A percentile compares a stretch with the other conserved stretches of the same genome.
Evolutionary conservation across 768 basidiomycete genomes (phyloP).

Genomic region (Naganishia kalamii): DNA sequence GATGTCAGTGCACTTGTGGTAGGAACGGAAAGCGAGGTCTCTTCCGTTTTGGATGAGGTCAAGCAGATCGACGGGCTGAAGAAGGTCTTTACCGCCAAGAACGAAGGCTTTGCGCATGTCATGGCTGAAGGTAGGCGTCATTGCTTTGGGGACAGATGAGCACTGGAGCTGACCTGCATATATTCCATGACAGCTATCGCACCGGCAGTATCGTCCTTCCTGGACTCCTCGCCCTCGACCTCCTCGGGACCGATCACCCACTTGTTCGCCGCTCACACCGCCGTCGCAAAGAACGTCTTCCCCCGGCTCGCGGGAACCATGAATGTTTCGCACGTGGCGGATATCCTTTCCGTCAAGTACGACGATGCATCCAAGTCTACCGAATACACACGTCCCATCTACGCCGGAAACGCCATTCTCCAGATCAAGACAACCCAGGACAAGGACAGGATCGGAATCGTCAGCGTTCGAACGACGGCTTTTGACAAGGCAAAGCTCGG

Average conservation of each 20-base stretch:
- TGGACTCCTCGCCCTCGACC: constrained; percentile 52
- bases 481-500: constrained; percentile 62
- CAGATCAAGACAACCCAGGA: constrained; percentile 70
- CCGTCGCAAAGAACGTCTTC: constrained; percentile 82
- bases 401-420: constrained; percentile 94
- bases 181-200: constrained; percentile 65
- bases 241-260: constrained; percentile 62
- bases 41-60: constrained; percentile 61
- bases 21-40: constrained; percentile 52
- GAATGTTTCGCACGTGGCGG: constrained; percentile 84
- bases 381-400: constrained; percentile 87
- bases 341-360: constrained; percentile 73
- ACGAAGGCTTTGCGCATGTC: constrained; percentile 35
- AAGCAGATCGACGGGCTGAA: constrained; percentile 55
- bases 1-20: constrained; percentile 55
- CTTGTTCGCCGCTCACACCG: constrained; percentile 84
- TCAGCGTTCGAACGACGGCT: constrained; percentile 87
- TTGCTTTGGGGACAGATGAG: too few species aligned
- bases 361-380: constrained; percentile 57
- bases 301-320: constrained; percentile 85
- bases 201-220: constrained; percentile 70
- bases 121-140: constrained; percentile 40
- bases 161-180: too few species aligned
- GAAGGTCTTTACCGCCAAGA: constrained; percentile 44
- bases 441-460: constrained; percentile 78